Evolutionary conservation across 805 yeast genomes (phyloP).

Genomic region (Metschnikowia cerradonensis): DNA sequence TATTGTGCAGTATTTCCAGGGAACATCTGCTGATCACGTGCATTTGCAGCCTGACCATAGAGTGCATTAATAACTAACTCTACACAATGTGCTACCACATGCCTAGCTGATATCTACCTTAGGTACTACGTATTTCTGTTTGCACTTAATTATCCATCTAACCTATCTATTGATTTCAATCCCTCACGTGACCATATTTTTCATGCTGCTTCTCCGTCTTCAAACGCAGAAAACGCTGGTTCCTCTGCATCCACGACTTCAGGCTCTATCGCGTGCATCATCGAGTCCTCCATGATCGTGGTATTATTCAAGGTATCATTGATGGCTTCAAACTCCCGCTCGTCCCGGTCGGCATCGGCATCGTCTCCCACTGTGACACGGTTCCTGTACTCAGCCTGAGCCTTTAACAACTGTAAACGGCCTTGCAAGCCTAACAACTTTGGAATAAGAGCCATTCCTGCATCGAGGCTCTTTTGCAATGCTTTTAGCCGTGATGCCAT

Average conservation of each 20-base stretch:
- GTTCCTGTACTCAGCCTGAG: conserved; percentile 70
- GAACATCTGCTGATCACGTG: no score
- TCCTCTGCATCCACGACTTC: conserved; percentile 3
- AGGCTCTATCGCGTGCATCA: conserved; percentile 23
- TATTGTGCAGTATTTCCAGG: no score
- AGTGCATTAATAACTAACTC: no score
- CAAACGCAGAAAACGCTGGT: not conserved
- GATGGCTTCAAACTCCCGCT: conserved; percentile 13
- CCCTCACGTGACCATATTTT: not conserved
- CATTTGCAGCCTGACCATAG: no score
- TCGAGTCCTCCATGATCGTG: conserved; percentile 25
- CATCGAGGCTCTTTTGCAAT: conserved; percentile 53
- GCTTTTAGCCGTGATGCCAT: conserved; percentile 53
- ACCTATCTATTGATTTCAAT: not conserved
- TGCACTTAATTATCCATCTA: no score
- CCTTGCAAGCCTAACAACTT: conserved; percentile 80
- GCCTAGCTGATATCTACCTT: no score
- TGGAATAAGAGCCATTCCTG: conserved; percentile 57
- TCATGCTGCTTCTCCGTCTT: conserved; percentile 6
- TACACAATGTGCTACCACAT: no score
- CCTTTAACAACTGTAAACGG: conserved; percentile 66
- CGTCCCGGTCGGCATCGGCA: conserved; percentile 15
- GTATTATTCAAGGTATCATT: conserved; percentile 21
- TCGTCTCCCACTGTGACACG: conserved; percentile 18
- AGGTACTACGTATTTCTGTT: no score